These are phyloP conservation scores for Aquilaria yunnanensis DNA, from an alignment of 345 rosid genomes.

Conservation along the genomic window DNA sequence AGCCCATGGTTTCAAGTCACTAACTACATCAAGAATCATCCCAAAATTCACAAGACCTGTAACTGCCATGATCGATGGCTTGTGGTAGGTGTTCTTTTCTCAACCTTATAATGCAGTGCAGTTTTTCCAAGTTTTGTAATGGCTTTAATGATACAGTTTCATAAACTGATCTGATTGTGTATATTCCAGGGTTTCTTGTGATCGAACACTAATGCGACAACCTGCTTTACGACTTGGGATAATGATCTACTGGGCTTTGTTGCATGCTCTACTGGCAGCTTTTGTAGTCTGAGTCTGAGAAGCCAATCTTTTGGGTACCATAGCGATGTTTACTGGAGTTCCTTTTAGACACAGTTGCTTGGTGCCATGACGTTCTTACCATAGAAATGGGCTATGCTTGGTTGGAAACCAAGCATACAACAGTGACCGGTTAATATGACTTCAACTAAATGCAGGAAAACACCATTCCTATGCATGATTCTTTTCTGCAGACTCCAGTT, in stretches of 20 bases:
- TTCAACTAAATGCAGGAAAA: too few species aligned
- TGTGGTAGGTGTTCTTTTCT: slow-evolving; percentile 45
- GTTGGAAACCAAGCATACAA: too few species aligned
- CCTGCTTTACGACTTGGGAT: slow-evolving; percentile 85
- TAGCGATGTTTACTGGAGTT: too few species aligned
- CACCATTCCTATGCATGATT: too few species aligned
- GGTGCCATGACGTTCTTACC: background rate
- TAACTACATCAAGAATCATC: slow-evolving; percentile 66
- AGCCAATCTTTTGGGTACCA: slow-evolving; percentile 30
- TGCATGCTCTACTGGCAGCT: slow-evolving; percentile 67
- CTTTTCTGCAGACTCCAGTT: background rate
- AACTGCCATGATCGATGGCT: slow-evolving; percentile 79
- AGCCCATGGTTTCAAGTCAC: slow-evolving; percentile 97
- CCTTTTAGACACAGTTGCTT: too few species aligned
- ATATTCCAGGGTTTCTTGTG: slow-evolving; percentile 83
- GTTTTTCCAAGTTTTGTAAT: background rate
- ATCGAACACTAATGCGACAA: slow-evolving; percentile 85
- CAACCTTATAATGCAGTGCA: background rate
- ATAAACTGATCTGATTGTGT: background rate
- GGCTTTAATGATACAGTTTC: background rate
- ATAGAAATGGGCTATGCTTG: too few species aligned
- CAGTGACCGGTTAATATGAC: too few species aligned
- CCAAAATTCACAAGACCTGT: slow-evolving; percentile 80
- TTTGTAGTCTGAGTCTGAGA: slow-evolving; percentile 68
- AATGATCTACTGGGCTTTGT: slow-evolving; percentile 81